A percentile compares a stretch with the other conserved stretches of the same genome.
These are phyloP conservation scores for Pseudogymnoascus sp. DNA, from an alignment of 2,329 filamentous ascomycete genomes.

Conservation along the genomic window DNA sequence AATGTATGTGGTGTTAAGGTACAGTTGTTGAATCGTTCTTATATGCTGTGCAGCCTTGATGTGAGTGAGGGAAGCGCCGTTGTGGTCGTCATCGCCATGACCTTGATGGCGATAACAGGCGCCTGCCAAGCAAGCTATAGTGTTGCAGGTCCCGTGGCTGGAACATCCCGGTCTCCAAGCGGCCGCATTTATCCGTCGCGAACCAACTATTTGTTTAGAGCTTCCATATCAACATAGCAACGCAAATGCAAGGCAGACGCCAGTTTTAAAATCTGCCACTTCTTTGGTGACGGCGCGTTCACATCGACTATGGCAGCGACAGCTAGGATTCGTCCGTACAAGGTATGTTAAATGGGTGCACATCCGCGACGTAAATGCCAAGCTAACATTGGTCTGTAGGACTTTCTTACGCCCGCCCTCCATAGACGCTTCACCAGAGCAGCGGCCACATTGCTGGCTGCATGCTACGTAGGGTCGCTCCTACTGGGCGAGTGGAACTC, in stretches of 20 bases:
- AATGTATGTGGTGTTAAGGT: not conserved
- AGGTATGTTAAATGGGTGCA: conserved; percentile 35
- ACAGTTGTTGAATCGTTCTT: not conserved
- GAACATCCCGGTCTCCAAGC: conserved; percentile 7
- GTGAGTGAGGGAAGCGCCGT: not conserved
- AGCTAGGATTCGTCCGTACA: conserved; percentile 31
- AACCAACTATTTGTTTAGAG: conserved; percentile 11
- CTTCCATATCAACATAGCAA: conserved; percentile 9
- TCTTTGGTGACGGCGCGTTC: conserved; percentile 8
- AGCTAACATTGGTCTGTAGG: conserved; percentile 48
- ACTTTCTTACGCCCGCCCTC: conserved; percentile 82
- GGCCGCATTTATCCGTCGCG: conserved; percentile 10
- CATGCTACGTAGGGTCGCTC: conserved; percentile 69
- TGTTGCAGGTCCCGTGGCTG: conserved; percentile 4
- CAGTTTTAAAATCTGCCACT: conserved; percentile 10
- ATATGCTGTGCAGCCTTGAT: not conserved
- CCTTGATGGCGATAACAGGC: conserved; percentile 11
- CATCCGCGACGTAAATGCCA: conserved; percentile 48
- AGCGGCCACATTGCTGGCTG: conserved; percentile 57
- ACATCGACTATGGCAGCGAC: conserved; percentile 26
- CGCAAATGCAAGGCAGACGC: not conserved
- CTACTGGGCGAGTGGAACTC: conserved; percentile 62
- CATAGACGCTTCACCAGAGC: conserved; percentile 81
- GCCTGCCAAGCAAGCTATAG: not conserved
- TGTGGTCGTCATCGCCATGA: conserved; percentile 8